Evolutionary conservation across 352 stramenopile genomes (phyloP), one percentile per base, ranked within the genome.

Genomic region (Pythium aquatile): DNA sequence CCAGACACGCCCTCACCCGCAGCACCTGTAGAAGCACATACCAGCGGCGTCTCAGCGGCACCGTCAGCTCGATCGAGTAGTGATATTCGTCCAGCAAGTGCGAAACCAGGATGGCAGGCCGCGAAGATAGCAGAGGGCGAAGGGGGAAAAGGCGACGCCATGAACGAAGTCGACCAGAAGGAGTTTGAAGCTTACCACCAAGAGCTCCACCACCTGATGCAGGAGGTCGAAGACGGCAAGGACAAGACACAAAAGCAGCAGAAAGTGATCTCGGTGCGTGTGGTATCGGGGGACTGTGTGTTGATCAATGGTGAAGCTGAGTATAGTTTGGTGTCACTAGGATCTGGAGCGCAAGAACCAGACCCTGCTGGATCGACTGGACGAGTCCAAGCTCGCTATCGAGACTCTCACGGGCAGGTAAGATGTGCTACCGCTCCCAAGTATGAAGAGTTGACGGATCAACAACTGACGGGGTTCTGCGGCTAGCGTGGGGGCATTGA

Each of bases 271-370:
- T 63, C 67, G 55, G 83, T 93, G 63, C 55, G 71, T 70, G 61
- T 9, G 29, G 14, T 3, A 11, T 51, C 6, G 20, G 20, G 20
- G 20, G 20, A 24, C 20, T 33, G 48, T 14, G 52, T 42, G 24
- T 8, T 47, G 17, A 5, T 30, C 6, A 20, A n/a, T 58, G 37
- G 9, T 58, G 53, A 54, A 11, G 32, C 42, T 17, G n/a, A 47
- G 5, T 4, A 5, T 47, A 17, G 14, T 24, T 20, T 17, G 32
- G 33, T 52, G 6, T 20, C 11, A 44, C 16, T 32, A 92, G 81
- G 83, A 91, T 40, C 65, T 91, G 17, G 83, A 93, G 47, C 71
- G 79, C 8, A 91, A 89, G 65, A 83, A 93, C 47, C 73, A 85
- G 48, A 67, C 62, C 5, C 66, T 93, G 14, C 65, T 74, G 1